Evolutionary conservation across 768 basidiomycete genomes (phyloP), one percentile per base, ranked within the genome.

Genomic region (Suillus occidentalis): DNA sequence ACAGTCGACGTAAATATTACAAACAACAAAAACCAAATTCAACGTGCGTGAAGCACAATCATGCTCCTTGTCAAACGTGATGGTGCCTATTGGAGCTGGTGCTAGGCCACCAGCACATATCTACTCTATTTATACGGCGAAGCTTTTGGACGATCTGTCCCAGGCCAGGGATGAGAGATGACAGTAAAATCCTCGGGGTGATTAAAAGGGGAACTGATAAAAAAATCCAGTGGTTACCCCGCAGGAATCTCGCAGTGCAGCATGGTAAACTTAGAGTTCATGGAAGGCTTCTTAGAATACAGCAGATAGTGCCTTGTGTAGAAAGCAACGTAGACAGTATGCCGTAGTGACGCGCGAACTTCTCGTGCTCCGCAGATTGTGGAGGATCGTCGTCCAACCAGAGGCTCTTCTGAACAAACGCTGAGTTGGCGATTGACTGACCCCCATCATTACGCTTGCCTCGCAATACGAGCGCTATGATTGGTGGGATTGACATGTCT

Each of bases 151-250:
- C 31, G 20, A 34, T 55, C 5, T 34, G 31, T 34, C 53, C 16
- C 53, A 34, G 20, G 53, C 16, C 53, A 34, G 20, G 53, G 31
- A n/a, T 31, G 9, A 55, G 53, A 52, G 1, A 31, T 14, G 16
- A 18, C 50, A 52, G 31, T 55, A 57, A 50, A 56, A 57, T 22
- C 55, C 55, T 57, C 55, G 55, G 55, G n/a, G 13, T 14, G 13
- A 31, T 52, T 8, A 10, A 36, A n/a, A 4, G 34, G 18, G 34
- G 31, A 4, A 12, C 12, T 4, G 31, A 36, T 14, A 56, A 36
- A 36, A 20, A 37, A 36, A 36, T 20, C 18, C 55, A 37, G n/a
- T 13, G 10, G 55, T n/a, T 37, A 56, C n/a, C 55, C 55, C 31
- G 34, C 31, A 34, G 53, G 20, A 34, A 34, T n/a, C 53, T 34